A percentile compares a stretch with the other conserved stretches of the same genome.
phyloP scores from a whole-genome alignment of 306 rosid genomes.

The Fragaria iinumae region DNA sequence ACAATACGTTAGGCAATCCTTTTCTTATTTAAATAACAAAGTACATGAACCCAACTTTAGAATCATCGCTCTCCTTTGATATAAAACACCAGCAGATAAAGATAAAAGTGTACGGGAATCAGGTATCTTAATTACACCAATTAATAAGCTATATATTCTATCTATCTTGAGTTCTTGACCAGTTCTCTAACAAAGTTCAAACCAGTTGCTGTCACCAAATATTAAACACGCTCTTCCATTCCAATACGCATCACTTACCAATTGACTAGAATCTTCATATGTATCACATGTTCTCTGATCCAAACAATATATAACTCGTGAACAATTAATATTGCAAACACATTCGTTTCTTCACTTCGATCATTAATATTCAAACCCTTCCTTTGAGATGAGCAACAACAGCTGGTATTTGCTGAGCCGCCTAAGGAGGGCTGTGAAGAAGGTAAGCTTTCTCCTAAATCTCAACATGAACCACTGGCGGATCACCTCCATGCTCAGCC shows the following conservation, averaged over 20 bases:
- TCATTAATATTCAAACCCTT: neutral
- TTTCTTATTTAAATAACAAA: neutral
- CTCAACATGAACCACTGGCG: constrained; percentile 49
- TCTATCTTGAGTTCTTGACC: neutral
- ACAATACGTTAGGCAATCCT: neutral
- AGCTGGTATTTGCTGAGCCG: constrained; percentile 37
- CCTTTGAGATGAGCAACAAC: constrained; percentile 26
- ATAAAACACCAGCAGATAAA: neutral
- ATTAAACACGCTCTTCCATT: constrained; percentile 19
- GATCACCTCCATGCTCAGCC: constrained; percentile 42
- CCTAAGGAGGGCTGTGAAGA: constrained; percentile 55
- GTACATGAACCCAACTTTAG: neutral
- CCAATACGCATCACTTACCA: constrained; percentile 25
- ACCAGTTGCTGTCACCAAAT: neutral
- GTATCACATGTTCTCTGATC: neutral
- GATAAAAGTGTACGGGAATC: neutral
- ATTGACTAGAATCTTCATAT: constrained; percentile 11
- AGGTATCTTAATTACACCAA: neutral
- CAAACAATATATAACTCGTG: neutral
- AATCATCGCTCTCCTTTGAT: neutral
- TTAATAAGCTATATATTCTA: neutral
- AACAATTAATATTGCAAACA: neutral
- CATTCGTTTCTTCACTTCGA: neutral
- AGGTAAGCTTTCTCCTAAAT: constrained; percentile 48
- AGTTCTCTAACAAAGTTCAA: neutral